A percentile compares a stretch with the other conserved stretches of the same genome.
Conservation (phyloP, 192 early-diverging fungal genomes). For the Podila horticola region DNA sequence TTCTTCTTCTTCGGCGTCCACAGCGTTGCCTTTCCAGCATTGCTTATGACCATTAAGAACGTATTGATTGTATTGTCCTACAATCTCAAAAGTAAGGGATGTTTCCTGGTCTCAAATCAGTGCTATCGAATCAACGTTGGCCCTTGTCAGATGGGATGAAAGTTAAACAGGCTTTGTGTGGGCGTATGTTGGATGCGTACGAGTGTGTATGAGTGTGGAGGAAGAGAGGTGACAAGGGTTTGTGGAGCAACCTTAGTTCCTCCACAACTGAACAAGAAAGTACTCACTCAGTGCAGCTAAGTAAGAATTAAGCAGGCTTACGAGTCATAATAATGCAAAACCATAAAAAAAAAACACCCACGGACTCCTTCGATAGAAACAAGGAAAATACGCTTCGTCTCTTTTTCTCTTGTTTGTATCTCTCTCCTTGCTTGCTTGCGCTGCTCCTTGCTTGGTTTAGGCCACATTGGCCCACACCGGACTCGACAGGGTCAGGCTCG, state of each 20-base stretch:
- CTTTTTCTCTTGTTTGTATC: not conserved
- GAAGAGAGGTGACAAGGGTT: not conserved
- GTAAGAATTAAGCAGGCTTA: not conserved
- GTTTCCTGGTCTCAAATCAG: not conserved
- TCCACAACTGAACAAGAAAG: not conserved
- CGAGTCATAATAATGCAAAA: slow-evolving; percentile 11
- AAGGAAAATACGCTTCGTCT: slow-evolving; percentile 13
- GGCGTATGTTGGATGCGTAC: not conserved
- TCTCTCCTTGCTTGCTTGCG: too few species aligned
- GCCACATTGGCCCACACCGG: slow-evolving; percentile 9
- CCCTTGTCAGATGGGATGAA: slow-evolving; percentile 8
- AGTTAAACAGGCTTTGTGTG: not conserved
- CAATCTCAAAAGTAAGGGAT: slow-evolving; percentile 6
- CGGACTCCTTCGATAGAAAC: slow-evolving; percentile 7
- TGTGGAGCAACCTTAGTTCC: slow-evolving; percentile 8
- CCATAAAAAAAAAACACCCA: slow-evolving; percentile 8
- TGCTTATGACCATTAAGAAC: not conserved
- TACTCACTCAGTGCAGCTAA: too few species aligned
- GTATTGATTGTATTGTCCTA: slow-evolving; percentile 7
- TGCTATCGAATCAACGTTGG: slow-evolving; percentile 19
- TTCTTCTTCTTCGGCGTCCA: slow-evolving; percentile 1
- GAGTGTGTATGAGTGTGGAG: slow-evolving; percentile 4
- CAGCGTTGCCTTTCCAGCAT: slow-evolving; percentile 1
- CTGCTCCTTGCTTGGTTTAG: slow-evolving; percentile 9
- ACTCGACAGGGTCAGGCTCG: slow-evolving; percentile 5